Evolutionary conservation across 176 grass and related monocot species (phyloP).

Genomic region (Bolboschoenus planiculmis): DNA sequence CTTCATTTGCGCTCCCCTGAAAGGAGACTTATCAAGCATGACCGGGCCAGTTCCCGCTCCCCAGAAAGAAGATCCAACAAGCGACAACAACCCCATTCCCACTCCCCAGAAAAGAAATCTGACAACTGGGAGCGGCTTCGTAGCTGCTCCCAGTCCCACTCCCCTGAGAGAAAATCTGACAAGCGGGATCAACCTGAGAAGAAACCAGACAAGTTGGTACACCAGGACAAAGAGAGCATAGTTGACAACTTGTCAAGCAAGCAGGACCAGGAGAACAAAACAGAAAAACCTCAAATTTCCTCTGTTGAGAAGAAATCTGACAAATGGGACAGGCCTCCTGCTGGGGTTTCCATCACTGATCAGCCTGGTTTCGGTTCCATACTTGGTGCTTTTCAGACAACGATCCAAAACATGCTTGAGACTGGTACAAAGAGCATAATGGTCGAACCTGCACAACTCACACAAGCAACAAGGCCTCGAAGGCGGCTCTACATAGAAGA

Average conservation of each 20-base stretch:
- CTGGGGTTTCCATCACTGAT: slow-evolving; percentile 37
- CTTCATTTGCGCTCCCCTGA: neutral
- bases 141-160: too few relatives aligned
- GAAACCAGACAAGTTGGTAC: neutral
- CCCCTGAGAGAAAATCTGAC: slow-evolving; percentile 14
- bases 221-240: neutral
- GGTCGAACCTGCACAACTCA: slow-evolving; percentile 74
- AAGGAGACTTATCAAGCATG: neutral
- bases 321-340: slow-evolving; percentile 87
- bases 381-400: slow-evolving; percentile 3
- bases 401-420: slow-evolving; percentile 29
- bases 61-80: slow-evolving; percentile 5
- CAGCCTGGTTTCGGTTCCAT: slow-evolving; percentile 31
- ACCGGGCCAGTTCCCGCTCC: neutral
- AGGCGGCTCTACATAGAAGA: slow-evolving; percentile 85
- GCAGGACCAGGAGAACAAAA: neutral
- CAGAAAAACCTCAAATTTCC: neutral
- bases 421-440: slow-evolving; percentile 35
- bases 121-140: neutral
- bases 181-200: slow-evolving; percentile 18
- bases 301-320: slow-evolving; percentile 37
- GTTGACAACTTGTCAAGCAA: neutral
- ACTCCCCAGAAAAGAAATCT: slow-evolving; percentile 1
- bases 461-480: slow-evolving; percentile 73
- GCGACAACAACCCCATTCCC: neutral